Base-by-base conservation (phyloP, 2,329 filamentous ascomycete genomes). In the Ophiostoma quercus region DNA sequence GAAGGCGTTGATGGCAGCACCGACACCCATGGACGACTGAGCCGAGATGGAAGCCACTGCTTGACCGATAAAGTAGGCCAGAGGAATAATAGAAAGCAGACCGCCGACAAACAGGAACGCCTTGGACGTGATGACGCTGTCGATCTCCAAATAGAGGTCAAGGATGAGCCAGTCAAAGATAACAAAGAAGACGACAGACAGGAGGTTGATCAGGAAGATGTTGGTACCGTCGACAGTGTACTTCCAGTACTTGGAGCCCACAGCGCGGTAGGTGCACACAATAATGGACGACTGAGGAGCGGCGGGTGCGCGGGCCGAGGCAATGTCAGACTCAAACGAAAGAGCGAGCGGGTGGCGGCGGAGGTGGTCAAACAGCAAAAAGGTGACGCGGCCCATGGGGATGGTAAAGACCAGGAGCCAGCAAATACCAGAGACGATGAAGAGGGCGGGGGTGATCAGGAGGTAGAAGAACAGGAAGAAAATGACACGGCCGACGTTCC, bases 351-450 rank as follows among this genome's bases (percentile, higher is more conserved):
- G 95, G 79, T 98, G 95, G 66, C 95, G 90, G 69, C 94, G 89
- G 32, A 99, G 85, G 78, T 99, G 96, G 79, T 94, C 90, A 77
- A 97, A 92, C 16, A 99, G 83, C 70, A 98, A 87, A 72, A 94
- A 85, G 2, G 93, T 96, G 57, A 97, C 92, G 78, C 96, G 96
- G 75, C 94, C 96, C 95, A 99, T 99, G 9, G 95, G 96, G 69
- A 99, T 99, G 83, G 89, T 94, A 81, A 99, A 99, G 71, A 99
- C 95, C 74, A 98, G 80, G 76, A 99, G 90, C 94, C 94, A 99
- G 81, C 95, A 99, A 71, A 96, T 86, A 34, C 87, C 87, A 9
- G 93, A 97, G 47, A 95, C 93, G 62, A 96, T 76, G 74, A 98
- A 89, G 73, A 98, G 85, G 25, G 91, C 87, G 1, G 95, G 95